Percentiles rank a stretch among this genome's conserved stretches.
Conservation (phyloP, 169 alveolate genomes). For the Neospora caninum region DNA sequence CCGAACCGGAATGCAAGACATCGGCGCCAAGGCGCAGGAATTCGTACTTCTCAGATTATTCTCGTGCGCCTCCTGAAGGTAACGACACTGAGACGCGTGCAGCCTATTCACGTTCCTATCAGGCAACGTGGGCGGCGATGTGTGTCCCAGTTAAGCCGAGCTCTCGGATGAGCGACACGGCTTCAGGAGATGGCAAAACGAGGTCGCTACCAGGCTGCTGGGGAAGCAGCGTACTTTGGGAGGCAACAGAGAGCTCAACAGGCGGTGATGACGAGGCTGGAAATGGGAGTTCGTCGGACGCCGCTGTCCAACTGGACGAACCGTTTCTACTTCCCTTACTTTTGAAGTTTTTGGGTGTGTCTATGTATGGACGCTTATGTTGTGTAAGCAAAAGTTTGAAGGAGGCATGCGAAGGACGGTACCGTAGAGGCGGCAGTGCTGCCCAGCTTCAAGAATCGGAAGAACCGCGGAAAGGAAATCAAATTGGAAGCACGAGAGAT, state of each 20-base stretch:
- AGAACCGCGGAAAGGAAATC: too few relatives aligned
- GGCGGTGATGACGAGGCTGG: not conserved
- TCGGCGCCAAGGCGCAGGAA: too few relatives aligned
- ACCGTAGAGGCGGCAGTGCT: not conserved
- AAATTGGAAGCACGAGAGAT: too few relatives aligned
- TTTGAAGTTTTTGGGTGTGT: not conserved
- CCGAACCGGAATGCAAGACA: too few relatives aligned
- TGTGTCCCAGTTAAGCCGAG: not conserved
- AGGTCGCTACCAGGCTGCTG: not conserved
- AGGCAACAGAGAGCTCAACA: not conserved
- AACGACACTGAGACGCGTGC: too few relatives aligned
- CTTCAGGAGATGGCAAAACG: not conserved
- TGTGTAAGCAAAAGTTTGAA: constrained; percentile 23
- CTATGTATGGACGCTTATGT: constrained; percentile 23
- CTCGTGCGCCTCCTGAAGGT: too few relatives aligned
- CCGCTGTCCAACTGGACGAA: not conserved
- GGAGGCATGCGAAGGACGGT: constrained; percentile 29
- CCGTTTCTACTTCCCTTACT: constrained; percentile 6
- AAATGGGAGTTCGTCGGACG: not conserved
- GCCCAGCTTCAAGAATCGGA: not conserved
- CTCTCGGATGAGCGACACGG: not conserved
- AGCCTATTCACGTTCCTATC: too few relatives aligned
- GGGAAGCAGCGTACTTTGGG: not conserved
- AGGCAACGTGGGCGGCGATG: too few relatives aligned
- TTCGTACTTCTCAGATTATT: too few relatives aligned